Base-by-base conservation (phyloP, 1,284 basidiomycete genomes). In the Thelephora terrestris region DNA sequence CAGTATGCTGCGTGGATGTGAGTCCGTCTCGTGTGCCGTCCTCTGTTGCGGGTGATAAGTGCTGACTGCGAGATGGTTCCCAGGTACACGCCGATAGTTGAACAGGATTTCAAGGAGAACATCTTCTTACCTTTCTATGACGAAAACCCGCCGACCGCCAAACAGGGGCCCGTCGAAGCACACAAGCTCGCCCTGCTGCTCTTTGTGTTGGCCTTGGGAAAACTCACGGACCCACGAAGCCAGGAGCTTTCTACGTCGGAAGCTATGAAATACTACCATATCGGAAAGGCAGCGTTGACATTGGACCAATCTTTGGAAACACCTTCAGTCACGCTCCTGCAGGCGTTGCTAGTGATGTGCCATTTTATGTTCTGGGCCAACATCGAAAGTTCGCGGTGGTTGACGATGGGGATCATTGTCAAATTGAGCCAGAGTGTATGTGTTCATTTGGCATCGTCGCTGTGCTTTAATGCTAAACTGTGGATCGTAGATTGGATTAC, bases 361-460 rank as follows among this genome's bases (percentile, higher is more conserved):
- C 80, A 84, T 57, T 82, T 74, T 58, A 81, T 84, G 79, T 82
- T 82, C 58, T 63, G 78, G 47, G 71, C 75, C 25, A 76, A 81
- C 56, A 76, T 80, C 57, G 76, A 78, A 46, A 71, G 73, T n/a
- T 75, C 79, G 20, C 69, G 80, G 53, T 84, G 81, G 81, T 73
- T 78, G 21, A 63, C 78, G 43, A 81, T 82, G 79, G 81, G 81
- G 40, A 67, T 81, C 27, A 73, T 78, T 10, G 76, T 81, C 35
- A 84, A 84, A 62, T 61, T 82, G 52, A 78, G 78, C 46, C 78
- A 81, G 58, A 79, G 78, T 64, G 80, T 82, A 50, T 70, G 79
- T 75, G 42, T 35, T 46, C 40, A 20, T 17, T 36, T 43, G 38
- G 45, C 49, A 32, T 21, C 49, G 45, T 35, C 49, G 34, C n/a